Evolutionary conservation across 306 rosid species (phyloP), one percentile per base, ranked within the genome.

Genomic region (Begonia masoniana): DNA sequence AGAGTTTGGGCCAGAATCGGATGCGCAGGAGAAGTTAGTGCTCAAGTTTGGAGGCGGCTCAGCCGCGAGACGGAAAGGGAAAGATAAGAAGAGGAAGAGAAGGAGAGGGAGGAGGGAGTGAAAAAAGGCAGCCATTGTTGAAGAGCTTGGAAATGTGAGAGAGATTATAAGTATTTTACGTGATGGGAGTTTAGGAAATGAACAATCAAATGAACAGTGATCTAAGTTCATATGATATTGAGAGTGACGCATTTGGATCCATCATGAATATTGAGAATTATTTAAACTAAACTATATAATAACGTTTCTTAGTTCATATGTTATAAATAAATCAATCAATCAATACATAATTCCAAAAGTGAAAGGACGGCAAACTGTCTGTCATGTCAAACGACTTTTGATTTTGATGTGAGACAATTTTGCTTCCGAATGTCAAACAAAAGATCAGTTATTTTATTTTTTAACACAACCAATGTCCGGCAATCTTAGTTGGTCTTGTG

Each of bases 21-120:
- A 51, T 12, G 81, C 54, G 71, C 97, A 88, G 42, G 82, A 50
- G 45, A 75, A 82, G 64, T 63, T 55, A 57, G 85, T 50, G 57
- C 62, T 70, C 43, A 43, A 48, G 64, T 50, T 59, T 8, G 45
- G 47, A 45, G 43, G 48, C 2, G 79, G 54, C 66, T 71, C 81
- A 67, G 66, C 83, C 50, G 55, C 31, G 19, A 70, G 14, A n/a
- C 5, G 58, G 45, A 58, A 15, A 48, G 71, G 47, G 68, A 61
- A 55, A 64, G 61, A 70, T 47, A 75, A 52, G 14, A 41, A 15
- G 49, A 16, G 72, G 50, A 51, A 71, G 70, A 58, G 76, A 51
- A 61, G 50, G 54, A 54, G 70, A 51, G 41, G 61, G 15, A 7
- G 15, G 46, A 50, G 64, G 13, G 69, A 53, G 53, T 56, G 54